Conservation (phyloP, 805 yeast genomes). For the Naumovozyma baii region DNA sequence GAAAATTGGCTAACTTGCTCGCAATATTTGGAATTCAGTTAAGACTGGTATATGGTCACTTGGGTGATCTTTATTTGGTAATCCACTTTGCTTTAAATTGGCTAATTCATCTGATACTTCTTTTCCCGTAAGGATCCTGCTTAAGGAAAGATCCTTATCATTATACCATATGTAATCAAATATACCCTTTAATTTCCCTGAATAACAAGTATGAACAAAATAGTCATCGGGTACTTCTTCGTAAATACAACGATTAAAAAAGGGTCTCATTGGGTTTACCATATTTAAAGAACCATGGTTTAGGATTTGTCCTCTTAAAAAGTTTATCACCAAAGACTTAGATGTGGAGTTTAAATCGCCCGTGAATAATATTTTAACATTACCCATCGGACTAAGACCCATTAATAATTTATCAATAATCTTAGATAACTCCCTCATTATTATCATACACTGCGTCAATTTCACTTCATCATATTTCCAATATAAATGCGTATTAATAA, state of each 20-base stretch:
- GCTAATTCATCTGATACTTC: slow-evolving; percentile 24
- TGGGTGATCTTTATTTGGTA: slow-evolving; percentile 52
- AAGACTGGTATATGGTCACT: slow-evolving; percentile 43
- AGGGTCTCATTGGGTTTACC: slow-evolving; percentile 27
- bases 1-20: too few relatives aligned
- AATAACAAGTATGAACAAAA: slow-evolving; percentile 38
- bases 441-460: slow-evolving; percentile 41
- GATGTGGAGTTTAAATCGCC: slow-evolving; percentile 52
- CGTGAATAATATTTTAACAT: slow-evolving; percentile 36
- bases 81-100: slow-evolving; percentile 27
- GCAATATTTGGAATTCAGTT: slow-evolving; percentile 28
- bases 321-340: slow-evolving; percentile 40
- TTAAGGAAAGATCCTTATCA: slow-evolving; percentile 31
- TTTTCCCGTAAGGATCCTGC: slow-evolving; percentile 42
- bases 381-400: slow-evolving; percentile 12
- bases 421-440: slow-evolving; percentile 29
- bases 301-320: slow-evolving; percentile 30
- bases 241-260: slow-evolving; percentile 25
- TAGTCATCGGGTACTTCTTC: slow-evolving; percentile 24
- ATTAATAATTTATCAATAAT: slow-evolving; percentile 19
- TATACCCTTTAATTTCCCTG: slow-evolving; percentile 40
- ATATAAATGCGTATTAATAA: slow-evolving; percentile 53
- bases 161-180: slow-evolving; percentile 54
- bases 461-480: slow-evolving; percentile 52
- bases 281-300: slow-evolving; percentile 22